Evolutionary conservation across 176 grass and related monocot genomes (phyloP).

Genomic region (Juncus inflexus): DNA sequence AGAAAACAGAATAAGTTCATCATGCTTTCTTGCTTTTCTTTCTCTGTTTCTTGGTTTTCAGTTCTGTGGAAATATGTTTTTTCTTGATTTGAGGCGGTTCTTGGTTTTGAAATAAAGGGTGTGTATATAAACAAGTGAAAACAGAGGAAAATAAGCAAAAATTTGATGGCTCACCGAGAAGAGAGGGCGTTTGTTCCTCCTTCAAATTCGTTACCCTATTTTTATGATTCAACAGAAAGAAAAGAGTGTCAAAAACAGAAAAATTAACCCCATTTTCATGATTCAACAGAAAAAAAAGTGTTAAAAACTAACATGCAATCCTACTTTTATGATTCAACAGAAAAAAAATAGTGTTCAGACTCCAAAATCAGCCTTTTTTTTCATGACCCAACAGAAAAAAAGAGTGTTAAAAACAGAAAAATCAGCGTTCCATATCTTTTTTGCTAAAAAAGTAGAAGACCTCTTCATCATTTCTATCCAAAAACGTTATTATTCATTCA

Average conservation of each 20-base stretch:
- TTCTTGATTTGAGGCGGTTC: no score
- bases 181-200: conserved; percentile 16
- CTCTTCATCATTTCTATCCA: not conserved
- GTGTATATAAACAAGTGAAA: not conserved
- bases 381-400: conserved; percentile 21
- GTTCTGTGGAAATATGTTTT: not conserved
- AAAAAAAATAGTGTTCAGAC: no score
- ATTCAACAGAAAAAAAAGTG: no score
- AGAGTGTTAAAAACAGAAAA: conserved; percentile 16
- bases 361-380: conserved; percentile 1
- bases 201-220: not conserved
- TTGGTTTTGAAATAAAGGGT: no score
- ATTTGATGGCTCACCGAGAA: conserved; percentile 13
- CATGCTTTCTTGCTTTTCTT: conserved; percentile 9
- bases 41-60: not conserved
- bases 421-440: no score
- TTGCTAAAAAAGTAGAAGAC: not conserved
- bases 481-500: not conserved
- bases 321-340: no score
- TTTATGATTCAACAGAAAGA: no score
- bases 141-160: not conserved
- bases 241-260: no score
- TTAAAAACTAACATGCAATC: no score
- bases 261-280: no score
- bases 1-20: conserved; percentile 21